Percentiles rank a stretch among this genome's conserved stretches.
Conservation (phyloP, 208 protist species). For the Leishmania guyanensis region DNA sequence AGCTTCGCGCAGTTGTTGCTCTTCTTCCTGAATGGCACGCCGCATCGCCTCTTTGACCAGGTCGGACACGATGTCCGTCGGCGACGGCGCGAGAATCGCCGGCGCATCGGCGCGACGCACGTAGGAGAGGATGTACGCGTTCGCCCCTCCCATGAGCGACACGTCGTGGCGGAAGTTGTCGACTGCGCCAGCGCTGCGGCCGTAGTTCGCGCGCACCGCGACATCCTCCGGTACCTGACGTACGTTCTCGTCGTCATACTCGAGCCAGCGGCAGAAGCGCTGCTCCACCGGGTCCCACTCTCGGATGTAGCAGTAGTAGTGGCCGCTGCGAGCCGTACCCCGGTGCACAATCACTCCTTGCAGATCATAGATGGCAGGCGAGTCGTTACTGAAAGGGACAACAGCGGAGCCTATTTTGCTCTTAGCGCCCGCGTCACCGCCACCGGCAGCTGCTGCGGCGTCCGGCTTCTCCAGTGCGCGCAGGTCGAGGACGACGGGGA, state of each 20-base stretch:
- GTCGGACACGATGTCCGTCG: conserved; percentile 65
- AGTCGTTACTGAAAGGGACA: conserved; percentile 44
- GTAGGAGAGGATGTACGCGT: conserved; percentile 87
- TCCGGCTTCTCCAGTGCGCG: conserved; percentile 52
- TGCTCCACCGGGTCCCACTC: conserved; percentile 61
- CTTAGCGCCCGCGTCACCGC: not conserved
- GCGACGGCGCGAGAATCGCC: conserved; percentile 55
- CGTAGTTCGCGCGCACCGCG: conserved; percentile 79
- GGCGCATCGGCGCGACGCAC: conserved; percentile 70
- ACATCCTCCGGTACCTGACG: conserved; percentile 54
- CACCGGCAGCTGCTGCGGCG: not conserved
- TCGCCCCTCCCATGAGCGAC: conserved; percentile 30
- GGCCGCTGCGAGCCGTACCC: conserved; percentile 85
- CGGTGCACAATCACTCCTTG: conserved; percentile 90
- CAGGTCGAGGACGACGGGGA: conserved; percentile 75
- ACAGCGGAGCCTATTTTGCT: conserved; percentile 24
- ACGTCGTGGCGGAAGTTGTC: conserved; percentile 25
- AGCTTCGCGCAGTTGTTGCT: conserved; percentile 40
- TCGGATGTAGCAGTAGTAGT: conserved; percentile 92
- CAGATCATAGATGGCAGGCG: conserved; percentile 84
- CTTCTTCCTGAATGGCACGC: conserved; percentile 59
- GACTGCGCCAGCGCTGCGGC: conserved; percentile 21
- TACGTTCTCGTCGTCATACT: conserved; percentile 88
- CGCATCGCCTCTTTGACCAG: conserved; percentile 60
- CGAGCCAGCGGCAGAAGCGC: conserved; percentile 73